Conservation (phyloP, 768 basidiomycete genomes). For the Coprinopsis sp. region DNA sequence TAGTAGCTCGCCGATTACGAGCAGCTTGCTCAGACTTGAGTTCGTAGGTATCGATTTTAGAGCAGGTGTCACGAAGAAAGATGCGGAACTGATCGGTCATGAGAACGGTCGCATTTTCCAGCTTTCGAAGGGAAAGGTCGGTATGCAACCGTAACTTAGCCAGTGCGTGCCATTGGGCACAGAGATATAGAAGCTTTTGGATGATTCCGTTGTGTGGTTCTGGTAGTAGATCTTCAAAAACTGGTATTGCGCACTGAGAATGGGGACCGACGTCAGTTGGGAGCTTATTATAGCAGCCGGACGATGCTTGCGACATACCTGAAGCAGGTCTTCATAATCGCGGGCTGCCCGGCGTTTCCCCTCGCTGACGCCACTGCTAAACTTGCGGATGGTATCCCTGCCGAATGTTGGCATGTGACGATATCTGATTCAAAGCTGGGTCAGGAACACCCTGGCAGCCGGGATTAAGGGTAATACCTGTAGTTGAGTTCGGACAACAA, state of each 20-base stretch:
- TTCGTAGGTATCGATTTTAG: neutral
- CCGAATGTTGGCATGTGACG: no score
- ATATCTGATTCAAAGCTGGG: no score
- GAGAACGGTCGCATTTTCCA: slow-evolving; percentile 18
- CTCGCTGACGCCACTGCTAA: no score
- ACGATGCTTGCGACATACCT: slow-evolving; percentile 23
- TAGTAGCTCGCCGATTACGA: neutral
- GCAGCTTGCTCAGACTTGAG: neutral
- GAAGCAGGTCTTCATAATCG: slow-evolving; percentile 34
- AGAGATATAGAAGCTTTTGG: no score
- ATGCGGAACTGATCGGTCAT: slow-evolving; percentile 13
- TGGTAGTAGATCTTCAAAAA: no score
- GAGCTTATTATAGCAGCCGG: slow-evolving; percentile 6
- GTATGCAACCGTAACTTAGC: slow-evolving; percentile 29
- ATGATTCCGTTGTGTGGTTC: no score
- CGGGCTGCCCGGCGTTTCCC: slow-evolving; percentile 27
- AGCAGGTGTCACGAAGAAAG: slow-evolving; percentile 10
- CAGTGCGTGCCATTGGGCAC: no score
- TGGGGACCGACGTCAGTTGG: neutral
- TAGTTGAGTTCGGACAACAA: no score
- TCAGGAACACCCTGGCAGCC: slow-evolving; percentile 17
- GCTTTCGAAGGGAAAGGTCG: slow-evolving; percentile 26
- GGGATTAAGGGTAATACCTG: slow-evolving; percentile 14
- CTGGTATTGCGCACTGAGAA: slow-evolving; percentile 23
- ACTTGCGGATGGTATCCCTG: no score